Base-by-base conservation (phyloP, 2,329 filamentous ascomycete species). In the Epichloe elymi region DNA sequence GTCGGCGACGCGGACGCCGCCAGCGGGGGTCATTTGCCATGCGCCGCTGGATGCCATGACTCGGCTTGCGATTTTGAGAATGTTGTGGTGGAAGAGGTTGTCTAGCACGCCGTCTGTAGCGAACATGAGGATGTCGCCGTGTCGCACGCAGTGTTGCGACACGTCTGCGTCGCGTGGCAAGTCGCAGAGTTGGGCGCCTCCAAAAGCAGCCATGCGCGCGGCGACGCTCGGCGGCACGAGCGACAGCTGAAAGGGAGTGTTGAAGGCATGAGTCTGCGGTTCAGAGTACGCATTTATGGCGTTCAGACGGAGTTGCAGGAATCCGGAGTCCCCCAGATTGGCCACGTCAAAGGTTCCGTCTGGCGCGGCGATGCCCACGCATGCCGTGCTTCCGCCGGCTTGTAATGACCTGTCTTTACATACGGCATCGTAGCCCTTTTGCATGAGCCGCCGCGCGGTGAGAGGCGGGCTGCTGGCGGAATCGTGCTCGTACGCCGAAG, bases 21-120 rank as follows among this genome's bases (percentile, higher is more conserved):
- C 72, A 3, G 78, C 68, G 0, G 69, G 70, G 1, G 78, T 78
- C 58, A 75, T 74, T 19, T 78, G 72, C 89, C 90, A 96, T 0
- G 87, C 89, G 3, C 85, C 84, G 4, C 75, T 72, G 14, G 76
- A 71, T 36, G 82, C 74, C 88, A 98, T 95, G 30, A 82, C 74
- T 46, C 77, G 75, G 57, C 84, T 91, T 26, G 91, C 82, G 49
- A 94, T 81, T 53, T 82, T 80, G 12, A 98, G 75, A 33, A 94
- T 84, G 58, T 98, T 89, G 62, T 95, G 86, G 60, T 89, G 86
- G 62, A 88, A 93, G 35, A 98, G 74, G 60, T 98, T 98, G 66
- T 98, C 93, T 78, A 93, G 93, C 4, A 97, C 85, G 4, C 93
- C 93, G 66, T 98, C 93, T 0, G 89, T 95, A 2, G 89, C 93